Conservation (phyloP, 2,329 filamentous ascomycete genomes). For the Xylariales sp. region DNA sequence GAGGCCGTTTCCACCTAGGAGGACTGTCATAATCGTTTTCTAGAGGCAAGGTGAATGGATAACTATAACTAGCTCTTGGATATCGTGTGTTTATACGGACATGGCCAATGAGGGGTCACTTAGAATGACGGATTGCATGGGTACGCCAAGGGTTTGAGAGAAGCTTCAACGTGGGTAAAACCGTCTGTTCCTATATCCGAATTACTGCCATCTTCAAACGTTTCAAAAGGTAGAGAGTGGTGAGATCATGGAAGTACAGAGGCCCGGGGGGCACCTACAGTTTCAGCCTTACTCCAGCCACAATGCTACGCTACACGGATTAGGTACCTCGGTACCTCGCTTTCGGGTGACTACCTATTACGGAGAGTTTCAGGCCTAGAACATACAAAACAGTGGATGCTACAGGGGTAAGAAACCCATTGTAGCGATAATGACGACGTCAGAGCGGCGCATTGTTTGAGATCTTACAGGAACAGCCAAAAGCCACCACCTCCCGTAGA, state of each 20-base stretch:
- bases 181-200: not conserved
- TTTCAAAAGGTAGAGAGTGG: constrained; percentile 6
- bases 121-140: not conserved
- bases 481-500: too few relatives aligned
- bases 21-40: constrained; percentile 36
- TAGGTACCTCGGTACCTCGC: too few relatives aligned
- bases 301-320: constrained; percentile 1
- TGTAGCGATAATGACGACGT: constrained; percentile 19
- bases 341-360: too few relatives aligned
- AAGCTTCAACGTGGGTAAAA: constrained; percentile 1
- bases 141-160: too few relatives aligned
- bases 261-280: not conserved
- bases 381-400: constrained; percentile 9
- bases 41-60: not conserved
- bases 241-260: constrained; percentile 25
- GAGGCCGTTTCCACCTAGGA: constrained; percentile 41
- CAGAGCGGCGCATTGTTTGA: constrained; percentile 1
- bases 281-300: constrained; percentile 30
- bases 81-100: not conserved
- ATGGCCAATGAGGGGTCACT: not conserved
- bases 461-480: not conserved
- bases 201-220: not conserved
- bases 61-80: not conserved
- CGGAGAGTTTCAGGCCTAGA: constrained; percentile 15
- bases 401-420: constrained; percentile 6